Base-by-base conservation (phyloP, 768 basidiomycete genomes). In the Amanita subjunquillea region DNA sequence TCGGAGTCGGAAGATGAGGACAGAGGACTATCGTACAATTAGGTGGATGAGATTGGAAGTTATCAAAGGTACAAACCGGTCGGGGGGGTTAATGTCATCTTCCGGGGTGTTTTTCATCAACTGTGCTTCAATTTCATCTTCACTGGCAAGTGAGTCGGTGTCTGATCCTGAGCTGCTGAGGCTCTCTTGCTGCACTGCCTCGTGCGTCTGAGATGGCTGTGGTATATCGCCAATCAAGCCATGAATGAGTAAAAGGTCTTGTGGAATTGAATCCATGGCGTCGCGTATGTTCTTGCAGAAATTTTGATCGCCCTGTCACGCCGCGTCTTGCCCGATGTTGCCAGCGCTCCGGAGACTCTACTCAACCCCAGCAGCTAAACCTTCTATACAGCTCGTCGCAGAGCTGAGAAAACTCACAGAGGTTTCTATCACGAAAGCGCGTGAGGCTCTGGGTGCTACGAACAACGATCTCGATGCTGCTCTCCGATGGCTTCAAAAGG, bases 391-490 rank as follows among this genome's bases (percentile, higher is more conserved):
- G 51, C 82, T 94, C 51, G 83, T 98, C 57, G 87, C 88, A 1
- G 82, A 91, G 65, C 78, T 98, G 39, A 82, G 95, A 57, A 89
- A 87, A 66, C 74, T 76, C 59, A 86, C 78, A 42, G 81, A 83
- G 45, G 87, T 92, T 46, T 89, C 93, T 6, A 82, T 97, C 57
- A 73, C 77, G 42, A 91, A 92, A 70, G 95, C 94, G 29, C 81
- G 86, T 36, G 88, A 94, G 65, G 94, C 95, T 2, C 85, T 98
- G 49, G 64, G 67, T 48, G 80, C 83, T 25, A 76, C 81, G 29
- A 77, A 83, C 62, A 87, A 89, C 70, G 79, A 91, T 65, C 61
- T 96, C 50, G 65, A 81, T 13, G 75, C 66, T 22, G 92, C 95
- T 9, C 69, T 94, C 54, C 69, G 73, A 60, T 97, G 91, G 89